Percentiles rank a stretch among this genome's conserved stretches.
phyloP scores from a whole-genome alignment of 176 grass and related monocot genomes.

The Musa troglodytarum region DNA sequence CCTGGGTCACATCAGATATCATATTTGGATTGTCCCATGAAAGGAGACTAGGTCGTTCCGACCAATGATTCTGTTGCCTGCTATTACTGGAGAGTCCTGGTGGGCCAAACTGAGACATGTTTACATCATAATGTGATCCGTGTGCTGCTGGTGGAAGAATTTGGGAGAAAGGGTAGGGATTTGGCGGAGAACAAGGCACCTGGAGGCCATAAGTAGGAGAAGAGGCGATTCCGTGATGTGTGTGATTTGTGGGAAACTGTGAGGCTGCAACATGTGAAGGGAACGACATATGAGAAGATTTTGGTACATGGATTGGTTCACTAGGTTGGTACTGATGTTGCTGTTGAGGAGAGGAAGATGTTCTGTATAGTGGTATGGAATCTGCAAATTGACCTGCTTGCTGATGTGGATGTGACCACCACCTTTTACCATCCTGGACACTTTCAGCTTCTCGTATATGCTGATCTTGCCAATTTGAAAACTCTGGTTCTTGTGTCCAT shows the following conservation, averaged over 20 bases:
- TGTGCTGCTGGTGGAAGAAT: slow-evolving; percentile 23
- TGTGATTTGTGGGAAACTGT: slow-evolving; percentile 38
- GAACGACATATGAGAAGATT: slow-evolving; percentile 40
- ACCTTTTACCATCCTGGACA: slow-evolving; percentile 30
- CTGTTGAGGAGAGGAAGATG: slow-evolving; percentile 45
- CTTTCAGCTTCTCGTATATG: slow-evolving; percentile 43
- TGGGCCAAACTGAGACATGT: slow-evolving; percentile 11
- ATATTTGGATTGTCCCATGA: slow-evolving; percentile 19
- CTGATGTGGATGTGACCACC: slow-evolving; percentile 39
- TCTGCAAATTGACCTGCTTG: slow-evolving; percentile 27
- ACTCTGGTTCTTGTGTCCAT: slow-evolving; percentile 36
- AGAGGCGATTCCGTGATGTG: slow-evolving; percentile 30
- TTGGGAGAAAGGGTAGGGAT: slow-evolving; percentile 25
- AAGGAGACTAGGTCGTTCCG: slow-evolving; percentile 23
- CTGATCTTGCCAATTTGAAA: slow-evolving; percentile 38
- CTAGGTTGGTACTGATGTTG: slow-evolving; percentile 33
- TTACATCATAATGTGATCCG: slow-evolving; percentile 34
- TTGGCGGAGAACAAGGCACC: slow-evolving; percentile 35
- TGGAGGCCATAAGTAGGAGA: slow-evolving; percentile 38
- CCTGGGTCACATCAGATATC: slow-evolving; percentile 27
- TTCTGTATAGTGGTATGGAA: slow-evolving; percentile 27
- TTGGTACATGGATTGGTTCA: slow-evolving; percentile 54
- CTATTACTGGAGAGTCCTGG: slow-evolving; percentile 18
- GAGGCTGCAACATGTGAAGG: slow-evolving; percentile 28
- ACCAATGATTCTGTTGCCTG: slow-evolving; percentile 27